phyloP scores from a whole-genome alignment of 2,329 filamentous ascomycete species.

The Claviceps fusiformis region DNA sequence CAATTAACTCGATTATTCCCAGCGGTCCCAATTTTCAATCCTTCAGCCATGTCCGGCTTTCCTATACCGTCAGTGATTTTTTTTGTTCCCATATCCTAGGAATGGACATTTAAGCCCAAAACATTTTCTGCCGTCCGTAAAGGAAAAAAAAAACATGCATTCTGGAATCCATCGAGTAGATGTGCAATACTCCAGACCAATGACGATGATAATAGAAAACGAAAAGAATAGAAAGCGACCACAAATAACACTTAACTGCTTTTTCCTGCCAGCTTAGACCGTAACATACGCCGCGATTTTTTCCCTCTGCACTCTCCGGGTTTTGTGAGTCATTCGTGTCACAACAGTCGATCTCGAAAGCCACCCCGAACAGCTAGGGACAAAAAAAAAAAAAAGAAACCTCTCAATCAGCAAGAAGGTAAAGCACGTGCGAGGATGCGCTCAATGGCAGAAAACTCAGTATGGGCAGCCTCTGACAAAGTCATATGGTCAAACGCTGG shows the following conservation, averaged over 20 bases:
- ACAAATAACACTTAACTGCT: background rate
- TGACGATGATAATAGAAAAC: background rate
- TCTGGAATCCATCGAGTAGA: background rate
- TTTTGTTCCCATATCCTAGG: background rate
- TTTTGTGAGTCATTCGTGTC: background rate
- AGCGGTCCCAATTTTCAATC: background rate
- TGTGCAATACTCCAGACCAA: background rate
- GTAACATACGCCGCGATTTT: background rate
- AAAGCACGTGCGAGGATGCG: constrained; percentile 27
- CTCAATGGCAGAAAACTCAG: constrained; percentile 38
- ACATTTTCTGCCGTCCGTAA: background rate
- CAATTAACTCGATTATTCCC: background rate
- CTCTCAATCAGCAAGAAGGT: background rate
- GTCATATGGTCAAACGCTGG: constrained; percentile 32
- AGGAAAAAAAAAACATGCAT: background rate
- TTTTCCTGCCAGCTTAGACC: background rate
- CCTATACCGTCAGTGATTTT: background rate
- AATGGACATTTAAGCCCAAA: background rate
- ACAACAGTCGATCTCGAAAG: background rate
- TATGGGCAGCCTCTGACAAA: constrained; percentile 29
- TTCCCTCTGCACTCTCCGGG: background rate
- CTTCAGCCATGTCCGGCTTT: background rate
- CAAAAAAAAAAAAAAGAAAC: background rate
- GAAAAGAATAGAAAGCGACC: background rate
- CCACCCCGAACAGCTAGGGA: background rate